Base-by-base conservation (phyloP, 805 yeast species). In the Nakazawaea siamensis region DNA sequence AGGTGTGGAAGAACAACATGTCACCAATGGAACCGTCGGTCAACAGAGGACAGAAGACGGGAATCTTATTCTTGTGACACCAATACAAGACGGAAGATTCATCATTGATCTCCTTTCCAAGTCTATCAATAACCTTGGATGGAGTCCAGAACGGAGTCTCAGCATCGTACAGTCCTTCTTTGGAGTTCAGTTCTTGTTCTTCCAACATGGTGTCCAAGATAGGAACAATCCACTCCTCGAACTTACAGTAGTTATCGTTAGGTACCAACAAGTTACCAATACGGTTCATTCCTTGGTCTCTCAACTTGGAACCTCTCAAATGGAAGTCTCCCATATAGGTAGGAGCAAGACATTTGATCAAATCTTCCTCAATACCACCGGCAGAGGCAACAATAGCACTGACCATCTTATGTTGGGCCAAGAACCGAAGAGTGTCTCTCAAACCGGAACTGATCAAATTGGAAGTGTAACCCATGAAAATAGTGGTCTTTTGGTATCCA, bases 1-100 rank as follows among this genome's bases (percentile, higher is more conserved):
- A 92, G 13, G 99, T 90, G 60, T 92, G 97, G 82, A 92, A 92
- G 56, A 92, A 92, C 41, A 92, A 72, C 99, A 92, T 92, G 55
- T 92, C 99, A 46, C 99, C 99, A 50, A 92, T 83, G 30, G 96
- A 86, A 15, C 99, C 99, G 62, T 92, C 99, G 4, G 99, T 92
- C 39, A 92, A 66, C 2, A 97, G 92, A 15, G 99, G 99, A 59
- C 97, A 92, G 62, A 92, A 92, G 26, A 92, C 75, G 13, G 99
- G 99, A 42, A 92, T 92, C 51, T 87, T 62, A 65, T 92, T 92
- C 62, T 92, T 90, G 66, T 92, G 94, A 21, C 97, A 95, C 97
- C 98, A 94, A 62, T 90, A 92, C 29, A 90, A 69, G 3, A 92
- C 97, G 4, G 95, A 84, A 29, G 81, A 67, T 58, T 92, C 97